Percentiles rank a stretch among this genome's conserved stretches.
Conservation (phyloP, 75 land plant species). For the Azolla pinnata region DNA sequence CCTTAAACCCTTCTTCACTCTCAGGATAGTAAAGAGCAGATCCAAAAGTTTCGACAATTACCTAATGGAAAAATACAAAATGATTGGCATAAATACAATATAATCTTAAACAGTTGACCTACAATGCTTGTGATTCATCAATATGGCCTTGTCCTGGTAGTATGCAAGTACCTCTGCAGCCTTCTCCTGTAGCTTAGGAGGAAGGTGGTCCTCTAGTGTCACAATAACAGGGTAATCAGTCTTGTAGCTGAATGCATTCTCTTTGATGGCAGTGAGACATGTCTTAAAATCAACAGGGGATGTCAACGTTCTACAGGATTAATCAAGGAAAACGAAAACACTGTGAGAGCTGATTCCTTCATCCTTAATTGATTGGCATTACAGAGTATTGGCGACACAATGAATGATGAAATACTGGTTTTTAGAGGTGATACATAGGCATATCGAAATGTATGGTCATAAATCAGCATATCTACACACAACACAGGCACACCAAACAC, state of each 20-base stretch:
- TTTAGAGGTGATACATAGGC: no score
- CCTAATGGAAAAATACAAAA: slow-evolving; percentile 28
- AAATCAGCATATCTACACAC: not conserved
- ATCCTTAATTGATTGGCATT: not conserved
- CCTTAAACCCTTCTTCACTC: slow-evolving; percentile 24
- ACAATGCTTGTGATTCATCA: not conserved
- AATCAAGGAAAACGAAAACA: not conserved
- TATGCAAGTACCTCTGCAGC: slow-evolving; percentile 35
- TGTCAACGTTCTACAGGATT: slow-evolving; percentile 24
- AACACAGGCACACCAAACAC: not conserved
- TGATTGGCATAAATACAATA: no score
- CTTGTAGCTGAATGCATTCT: slow-evolving; percentile 24
- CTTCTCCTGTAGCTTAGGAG: slow-evolving; percentile 18
- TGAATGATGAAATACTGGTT: not conserved
- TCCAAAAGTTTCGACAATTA: slow-evolving; percentile 47
- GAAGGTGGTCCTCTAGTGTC: slow-evolving; percentile 31
- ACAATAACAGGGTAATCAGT: slow-evolving; percentile 25
- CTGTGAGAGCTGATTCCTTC: not conserved
- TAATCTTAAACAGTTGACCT: not conserved
- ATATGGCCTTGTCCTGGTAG: not conserved
- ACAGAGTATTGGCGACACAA: not conserved
- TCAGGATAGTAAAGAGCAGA: slow-evolving; percentile 33
- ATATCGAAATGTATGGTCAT: not conserved
- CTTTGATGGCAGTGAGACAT: slow-evolving; percentile 27
- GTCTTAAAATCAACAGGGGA: slow-evolving; percentile 24